Percentiles rank a stretch among this genome's conserved stretches.
These are phyloP conservation scores for Phaffomyces antillensis DNA, from an alignment of 805 yeast species.

Conservation along the genomic window DNA sequence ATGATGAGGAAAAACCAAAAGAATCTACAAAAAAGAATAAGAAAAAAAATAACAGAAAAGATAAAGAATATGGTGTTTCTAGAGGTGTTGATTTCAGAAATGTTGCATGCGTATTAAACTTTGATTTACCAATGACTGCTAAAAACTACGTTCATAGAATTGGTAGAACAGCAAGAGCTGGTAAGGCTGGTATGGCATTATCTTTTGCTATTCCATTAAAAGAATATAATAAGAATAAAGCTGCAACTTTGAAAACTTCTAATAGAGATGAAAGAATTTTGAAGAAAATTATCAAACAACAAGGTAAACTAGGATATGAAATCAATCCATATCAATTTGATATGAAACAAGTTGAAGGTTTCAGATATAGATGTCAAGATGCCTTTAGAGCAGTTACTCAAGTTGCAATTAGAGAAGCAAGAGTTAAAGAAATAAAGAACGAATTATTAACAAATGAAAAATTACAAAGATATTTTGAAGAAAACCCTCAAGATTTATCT, in stretches of 20 bases:
- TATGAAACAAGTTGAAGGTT: conserved; percentile 86
- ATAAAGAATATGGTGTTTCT: conserved; percentile 85
- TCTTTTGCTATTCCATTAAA: conserved; percentile 83
- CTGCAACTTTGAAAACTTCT: conserved; percentile 62
- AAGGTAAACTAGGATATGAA: conserved; percentile 63
- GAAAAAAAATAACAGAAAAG: conserved; percentile 34
- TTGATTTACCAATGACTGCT: conserved; percentile 87
- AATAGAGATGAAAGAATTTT: conserved; percentile 84
- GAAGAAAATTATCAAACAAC: conserved; percentile 68
- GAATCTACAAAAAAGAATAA: conserved; percentile 19
- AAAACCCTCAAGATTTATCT: conserved; percentile 89
- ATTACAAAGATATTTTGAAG: conserved; percentile 90
- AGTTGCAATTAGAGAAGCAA: conserved; percentile 85
- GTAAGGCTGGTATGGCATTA: conserved; percentile 88
- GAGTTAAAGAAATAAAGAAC: conserved; percentile 79
- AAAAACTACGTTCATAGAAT: conserved; percentile 88
- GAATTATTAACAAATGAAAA: conserved; percentile 86
- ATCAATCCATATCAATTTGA: conserved; percentile 87
- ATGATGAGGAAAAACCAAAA: conserved; percentile 10
- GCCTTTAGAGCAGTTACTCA: conserved; percentile 93
- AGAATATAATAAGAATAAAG: conserved; percentile 84
- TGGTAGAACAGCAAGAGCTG: conserved; percentile 97
- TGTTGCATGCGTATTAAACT: conserved; percentile 93
- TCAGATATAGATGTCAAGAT: conserved; percentile 94
- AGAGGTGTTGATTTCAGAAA: conserved; percentile 95